These are phyloP conservation scores for carrot (Daucus carota) DNA, from an alignment of 129 eudicot genomes.

Conservation along the genomic window DH1_v3.0 NC_030383.2:1624501-1625000, in stretches of 20 bases:
- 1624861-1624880: conserved; percentile 22
- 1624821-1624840: conserved; percentile 8
- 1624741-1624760: conserved; percentile 21
- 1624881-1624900: conserved; percentile 14
- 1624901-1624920: neutral
- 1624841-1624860: conserved; percentile 10
- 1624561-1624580: neutral
- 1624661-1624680: conserved; percentile 1
- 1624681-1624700: conserved; percentile 6
- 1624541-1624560: neutral
- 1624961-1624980: conserved; percentile 35
- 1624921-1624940: conserved; percentile 14
- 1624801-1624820: neutral
- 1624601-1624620: neutral
- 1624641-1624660: neutral
- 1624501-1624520: conserved; percentile 5
- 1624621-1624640: neutral
- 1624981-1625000: conserved; percentile 12
- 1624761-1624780: conserved; percentile 23
- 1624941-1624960: conserved; percentile 13
- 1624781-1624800: conserved; percentile 11
- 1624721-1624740: conserved; percentile 8
- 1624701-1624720: neutral
- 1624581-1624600: neutral
- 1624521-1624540: conserved; percentile 4